phyloP scores from a whole-genome alignment of 2,329 filamentous ascomycete genomes.

The Pochonia chlamydosporia region DNA sequence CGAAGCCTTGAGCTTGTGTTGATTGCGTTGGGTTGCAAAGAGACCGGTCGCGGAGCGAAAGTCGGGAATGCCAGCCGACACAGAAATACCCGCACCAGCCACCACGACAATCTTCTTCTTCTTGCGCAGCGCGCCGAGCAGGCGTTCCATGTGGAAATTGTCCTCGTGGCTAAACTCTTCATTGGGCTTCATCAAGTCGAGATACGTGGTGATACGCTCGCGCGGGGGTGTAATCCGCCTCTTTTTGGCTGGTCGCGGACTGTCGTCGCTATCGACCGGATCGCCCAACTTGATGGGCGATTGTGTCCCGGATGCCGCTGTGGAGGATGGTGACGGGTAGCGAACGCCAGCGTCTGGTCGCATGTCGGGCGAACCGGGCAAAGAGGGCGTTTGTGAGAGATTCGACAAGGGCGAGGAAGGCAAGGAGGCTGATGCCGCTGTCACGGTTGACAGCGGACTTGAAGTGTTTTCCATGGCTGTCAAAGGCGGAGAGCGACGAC shows the following conservation, averaged over 20 bases:
- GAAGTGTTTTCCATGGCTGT: conserved; percentile 1
- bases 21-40: conserved; percentile 76
- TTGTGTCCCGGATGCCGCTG: conserved; percentile 41
- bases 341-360: conserved; percentile 33
- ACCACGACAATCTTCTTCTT: conserved; percentile 97
- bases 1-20: conserved; percentile 83
- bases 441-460: conserved; percentile 18
- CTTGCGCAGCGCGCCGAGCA: conserved; percentile 71
- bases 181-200: conserved; percentile 60
- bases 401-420: conserved; percentile 50
- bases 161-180: conserved; percentile 41
- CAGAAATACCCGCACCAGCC: conserved; percentile 93
- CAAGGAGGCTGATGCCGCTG: conserved; percentile 29
- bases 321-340: conserved; percentile 47
- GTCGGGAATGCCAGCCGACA: conserved; percentile 93
- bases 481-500: background rate
- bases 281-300: conserved; percentile 44
- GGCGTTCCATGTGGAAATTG: conserved; percentile 55
- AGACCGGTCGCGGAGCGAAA: conserved; percentile 89
- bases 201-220: conserved; percentile 71
- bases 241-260: conserved; percentile 68
- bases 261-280: conserved; percentile 44
- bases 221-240: conserved; percentile 56
- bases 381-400: conserved; percentile 47
- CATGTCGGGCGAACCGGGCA: conserved; percentile 38